Evolutionary conservation across 306 rosid genomes (phyloP).

Genomic region (Glycine tomentella): DNA sequence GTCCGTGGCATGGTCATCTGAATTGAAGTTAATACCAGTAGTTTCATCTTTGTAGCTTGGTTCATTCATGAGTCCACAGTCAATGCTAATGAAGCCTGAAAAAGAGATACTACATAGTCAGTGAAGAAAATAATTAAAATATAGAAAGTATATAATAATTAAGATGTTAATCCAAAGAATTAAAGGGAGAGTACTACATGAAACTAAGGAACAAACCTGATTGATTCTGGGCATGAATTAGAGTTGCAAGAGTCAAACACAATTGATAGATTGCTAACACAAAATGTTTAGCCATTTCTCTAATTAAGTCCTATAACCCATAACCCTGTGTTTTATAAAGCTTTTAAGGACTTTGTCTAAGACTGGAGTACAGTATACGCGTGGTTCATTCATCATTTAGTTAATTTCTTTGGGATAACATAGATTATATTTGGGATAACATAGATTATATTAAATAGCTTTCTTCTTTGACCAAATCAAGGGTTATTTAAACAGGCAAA

Average conservation of each 20-base stretch:
- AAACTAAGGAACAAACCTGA: background rate
- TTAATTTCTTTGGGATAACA: background rate
- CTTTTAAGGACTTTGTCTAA: background rate
- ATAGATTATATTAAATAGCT: background rate
- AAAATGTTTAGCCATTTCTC: conserved; percentile 10
- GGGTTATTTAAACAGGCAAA: background rate
- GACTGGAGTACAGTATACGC: background rate
- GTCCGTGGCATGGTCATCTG: background rate
- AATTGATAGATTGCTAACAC: background rate
- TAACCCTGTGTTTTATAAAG: background rate
- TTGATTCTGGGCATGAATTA: background rate
- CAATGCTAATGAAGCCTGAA: background rate
- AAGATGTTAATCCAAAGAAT: background rate
- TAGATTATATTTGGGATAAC: background rate
- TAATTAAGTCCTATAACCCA: background rate
- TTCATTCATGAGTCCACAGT: background rate
- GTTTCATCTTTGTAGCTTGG: background rate
- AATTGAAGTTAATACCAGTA: background rate
- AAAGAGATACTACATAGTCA: background rate
- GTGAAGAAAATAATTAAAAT: background rate
- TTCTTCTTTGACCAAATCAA: background rate
- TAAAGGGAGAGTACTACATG: background rate
- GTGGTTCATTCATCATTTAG: background rate
- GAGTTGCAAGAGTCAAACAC: background rate
- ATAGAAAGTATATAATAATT: background rate